Base-by-base conservation (phyloP, 495 filamentous ascomycete species). In the Cairneyella variabilis region DNA sequence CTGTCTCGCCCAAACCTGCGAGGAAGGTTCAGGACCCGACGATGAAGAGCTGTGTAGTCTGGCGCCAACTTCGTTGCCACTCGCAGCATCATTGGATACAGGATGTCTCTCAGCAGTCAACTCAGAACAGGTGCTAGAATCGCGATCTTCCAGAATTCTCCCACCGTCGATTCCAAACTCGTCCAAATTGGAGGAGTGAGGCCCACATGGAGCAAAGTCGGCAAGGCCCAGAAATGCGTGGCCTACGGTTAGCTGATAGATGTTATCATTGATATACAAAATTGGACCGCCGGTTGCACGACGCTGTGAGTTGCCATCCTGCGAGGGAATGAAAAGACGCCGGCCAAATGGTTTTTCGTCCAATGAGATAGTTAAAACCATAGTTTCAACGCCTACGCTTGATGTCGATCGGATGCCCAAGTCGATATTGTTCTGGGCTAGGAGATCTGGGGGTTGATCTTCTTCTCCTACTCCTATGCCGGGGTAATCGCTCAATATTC, bases 191-290 rank as follows among this genome's bases (percentile, higher is more conserved):
- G n/a, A n/a, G 12, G 40, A 22, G 34, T 26, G 16, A 16, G 17
- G 14, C 17, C 22, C 18, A 25, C 18, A 23, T 20, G 27, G n/a
- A 3, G 40, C 25, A 23, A 36, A 17, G n/a, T 44, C 39, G 16
- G 17, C 39, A 34, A 17, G 16, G 22, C 36, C 39, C 21, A 36
- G 16, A 20, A 53, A 53, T 1, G 50, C 38, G 20, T 53, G 50
- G 18, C 50, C 50, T 5, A 44, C 50, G 11, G 50, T 53, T 17
- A 53, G 17, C 37, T 53, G 50, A 34, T 53, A 53, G 17, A 53
- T 20, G 11, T 44, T 45, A 14, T 32, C 27, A 3, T 53, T 45
- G 28, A 53, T n/a, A 22, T 53, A 30, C 16, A 53, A 23, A 22
- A 44, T 43, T 14, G 50, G 38, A 8, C 50, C 50, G 3, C 23